phyloP scores from a whole-genome alignment of 129 eudicot species.

The Pseudognaphalium luteoalbum region DNA sequence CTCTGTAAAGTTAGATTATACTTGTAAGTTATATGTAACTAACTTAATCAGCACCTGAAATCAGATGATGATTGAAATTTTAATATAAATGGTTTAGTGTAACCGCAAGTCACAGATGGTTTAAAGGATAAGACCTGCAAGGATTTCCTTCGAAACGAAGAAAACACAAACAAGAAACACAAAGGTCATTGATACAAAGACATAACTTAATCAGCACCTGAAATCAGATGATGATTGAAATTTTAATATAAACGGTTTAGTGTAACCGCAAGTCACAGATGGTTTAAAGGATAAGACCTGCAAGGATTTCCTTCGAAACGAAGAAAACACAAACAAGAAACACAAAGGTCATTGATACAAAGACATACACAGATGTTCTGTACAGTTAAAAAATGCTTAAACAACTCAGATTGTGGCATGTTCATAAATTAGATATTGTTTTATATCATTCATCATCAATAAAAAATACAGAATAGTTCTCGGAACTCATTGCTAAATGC shows the following conservation, averaged over 20 bases:
- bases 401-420: constrained; percentile 14
- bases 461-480: neutral
- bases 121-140: neutral
- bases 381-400: constrained; percentile 1
- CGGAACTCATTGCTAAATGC: neutral
- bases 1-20: constrained; percentile 6
- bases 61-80: neutral
- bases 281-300: neutral
- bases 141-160: neutral
- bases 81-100: neutral
- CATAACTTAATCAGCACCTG: constrained; percentile 6
- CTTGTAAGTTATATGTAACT: constrained; percentile 7
- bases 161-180: neutral
- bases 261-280: neutral
- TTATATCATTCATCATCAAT: neutral
- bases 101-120: neutral
- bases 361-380: neutral
- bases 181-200: constrained; percentile 7
- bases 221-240: neutral
- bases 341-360: constrained; percentile 3
- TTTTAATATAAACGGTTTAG: neutral
- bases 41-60: constrained; percentile 11
- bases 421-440: neutral
- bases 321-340: neutral
- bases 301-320: neutral